These are phyloP conservation scores for Nakaseomyces glabratus DNA, from an alignment of 1,139 yeast genomes.

Conservation along the genomic window DNA sequence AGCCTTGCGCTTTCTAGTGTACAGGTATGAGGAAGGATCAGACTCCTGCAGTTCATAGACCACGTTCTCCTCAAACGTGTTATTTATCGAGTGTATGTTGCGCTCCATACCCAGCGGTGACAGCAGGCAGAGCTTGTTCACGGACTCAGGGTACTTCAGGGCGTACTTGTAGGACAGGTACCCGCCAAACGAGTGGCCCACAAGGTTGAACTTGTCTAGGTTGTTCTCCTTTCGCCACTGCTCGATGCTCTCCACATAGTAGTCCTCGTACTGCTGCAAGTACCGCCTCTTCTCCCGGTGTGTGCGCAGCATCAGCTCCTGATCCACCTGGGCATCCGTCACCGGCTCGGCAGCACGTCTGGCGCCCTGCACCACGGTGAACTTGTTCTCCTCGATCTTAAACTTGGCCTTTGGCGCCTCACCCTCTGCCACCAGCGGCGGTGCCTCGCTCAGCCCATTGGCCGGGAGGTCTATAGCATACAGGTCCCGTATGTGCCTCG, in stretches of 20 bases:
- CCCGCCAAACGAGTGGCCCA: conserved; percentile 94
- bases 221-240: conserved; percentile 61
- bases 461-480: conserved; percentile 81
- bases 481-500: conserved; percentile 39
- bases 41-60: conserved; percentile 14
- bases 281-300: conserved; percentile 7
- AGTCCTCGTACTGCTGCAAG: conserved; percentile 45
- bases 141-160: conserved; percentile 55
- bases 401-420: conserved; percentile 15
- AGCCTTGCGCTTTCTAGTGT: conserved; percentile 21
- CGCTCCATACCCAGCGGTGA: conserved; percentile 91
- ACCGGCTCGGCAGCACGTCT: neutral
- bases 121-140: conserved; percentile 60
- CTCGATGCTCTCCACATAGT: conserved; percentile 77
- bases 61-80: conserved; percentile 25
- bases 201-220: conserved; percentile 52
- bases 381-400: conserved; percentile 8
- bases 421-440: conserved; percentile 16
- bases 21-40: conserved; percentile 23
- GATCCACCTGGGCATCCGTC: conserved; percentile 32
- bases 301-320: conserved; percentile 3
- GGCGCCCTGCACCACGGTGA: conserved; percentile 10
- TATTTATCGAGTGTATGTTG: conserved; percentile 52
- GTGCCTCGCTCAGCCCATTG: conserved; percentile 44
- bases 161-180: conserved; percentile 76